Evolutionary conservation across 768 basidiomycete species (phyloP).

Genomic region (Termitomyces heimii): DNA sequence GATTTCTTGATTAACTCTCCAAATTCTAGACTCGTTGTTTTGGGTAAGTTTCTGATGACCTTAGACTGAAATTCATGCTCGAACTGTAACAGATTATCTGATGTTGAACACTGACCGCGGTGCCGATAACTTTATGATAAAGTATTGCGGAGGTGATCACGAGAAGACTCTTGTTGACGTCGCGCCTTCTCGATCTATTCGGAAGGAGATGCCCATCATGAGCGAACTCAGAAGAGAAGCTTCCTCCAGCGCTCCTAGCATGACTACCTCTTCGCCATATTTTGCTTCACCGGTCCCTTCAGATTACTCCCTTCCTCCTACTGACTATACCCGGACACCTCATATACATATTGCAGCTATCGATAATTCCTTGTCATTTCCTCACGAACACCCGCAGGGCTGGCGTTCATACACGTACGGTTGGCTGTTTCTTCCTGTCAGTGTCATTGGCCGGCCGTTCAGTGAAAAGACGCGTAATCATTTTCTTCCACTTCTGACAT

Average conservation of each 20-base stretch:
- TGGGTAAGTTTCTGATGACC: conserved; percentile 44
- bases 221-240: conserved; percentile 52
- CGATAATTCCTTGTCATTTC: conserved; percentile 89
- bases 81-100: conserved; percentile 57
- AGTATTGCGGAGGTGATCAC: conserved; percentile 77
- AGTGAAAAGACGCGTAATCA: conserved; percentile 76
- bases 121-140: conserved; percentile 91
- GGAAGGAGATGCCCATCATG: conserved; percentile 67
- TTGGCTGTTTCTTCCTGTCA: conserved; percentile 84
- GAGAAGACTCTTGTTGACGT: conserved; percentile 76
- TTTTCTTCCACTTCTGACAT: conserved; percentile 77
- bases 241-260: conserved; percentile 28
- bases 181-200: conserved; percentile 65
- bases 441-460: conserved; percentile 80
- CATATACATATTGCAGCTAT: conserved; percentile 92
- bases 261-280: conserved; percentile 32
- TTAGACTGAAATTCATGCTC: not conserved
- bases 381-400: conserved; percentile 82
- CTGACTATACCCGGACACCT: conserved; percentile 55
- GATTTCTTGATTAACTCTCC: conserved; percentile 4
- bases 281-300: conserved; percentile 30
- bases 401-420: conserved; percentile 82
- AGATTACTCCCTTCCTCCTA: conserved; percentile 26
- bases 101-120: conserved; percentile 91
- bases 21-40: conserved; percentile 65